Base-by-base conservation (phyloP, 2,329 filamentous ascomycete species). In the Xylaria digitata region DNA sequence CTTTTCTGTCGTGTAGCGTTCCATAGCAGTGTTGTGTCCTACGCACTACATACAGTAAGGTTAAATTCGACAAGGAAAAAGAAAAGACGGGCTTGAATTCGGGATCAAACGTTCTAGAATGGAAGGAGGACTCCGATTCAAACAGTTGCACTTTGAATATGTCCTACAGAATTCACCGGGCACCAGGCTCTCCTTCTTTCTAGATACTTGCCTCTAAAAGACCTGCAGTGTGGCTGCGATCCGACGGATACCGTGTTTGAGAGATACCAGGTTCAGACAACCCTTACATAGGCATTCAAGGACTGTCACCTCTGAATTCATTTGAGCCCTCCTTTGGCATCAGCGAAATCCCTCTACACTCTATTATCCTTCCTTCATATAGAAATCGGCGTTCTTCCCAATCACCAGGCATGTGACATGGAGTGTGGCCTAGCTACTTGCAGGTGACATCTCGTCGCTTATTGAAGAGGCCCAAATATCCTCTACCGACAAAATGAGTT, bases 401-500 rank as follows among this genome's bases (percentile, higher is more conserved):
- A 11, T 11, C 55, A 61, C 26, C 43, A 42, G 50, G 58, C 62
- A 37, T 56, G 48, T 59, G 46, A 61, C 26, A 63, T 68, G 61
- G 64, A 55, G 49, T 58, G 21, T 58, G 34, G 52, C 34, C 34
- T 26, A n/a, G 58, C 50, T 46, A 26, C 55, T 58, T 59, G 26
- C 34, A 54, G 30, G 50, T 67, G 48, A 63, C 65, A 48, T 6
- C 54, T 50, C 34, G 55, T 66, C 65, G 55, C 56, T 63, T 58
- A 54, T 43, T 42, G n/a, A 53, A 46, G 15, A 21, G 4, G 17
- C 8, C 34, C 26, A 21, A 60, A 45, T 40, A 34, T 37, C 19
- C 19, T 52, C 46, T 56, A 40, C 52, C 52, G 43, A 37, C 49
- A 65, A 62, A 11, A 70, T 70, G 68, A 53, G 46, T 49, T 55